A percentile compares a stretch with the other conserved stretches of the same genome.
phyloP scores from a whole-genome alignment of 352 stramenopile genomes.

The Lagenidium sp. region DNA sequence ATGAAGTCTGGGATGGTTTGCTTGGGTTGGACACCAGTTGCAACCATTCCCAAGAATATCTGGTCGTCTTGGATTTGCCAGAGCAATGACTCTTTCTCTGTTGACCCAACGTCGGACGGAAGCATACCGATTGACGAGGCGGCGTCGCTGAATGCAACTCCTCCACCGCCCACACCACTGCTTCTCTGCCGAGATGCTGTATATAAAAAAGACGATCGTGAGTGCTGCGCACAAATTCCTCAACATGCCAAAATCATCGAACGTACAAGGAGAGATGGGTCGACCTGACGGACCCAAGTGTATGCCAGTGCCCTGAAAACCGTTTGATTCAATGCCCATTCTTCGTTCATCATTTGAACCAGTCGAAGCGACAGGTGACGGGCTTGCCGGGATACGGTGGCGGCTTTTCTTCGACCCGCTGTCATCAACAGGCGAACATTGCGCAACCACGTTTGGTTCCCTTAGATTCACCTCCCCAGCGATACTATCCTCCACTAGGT shows the following conservation, averaged over 20 bases:
- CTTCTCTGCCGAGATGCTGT: too few relatives aligned
- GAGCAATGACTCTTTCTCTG: constrained; percentile 48
- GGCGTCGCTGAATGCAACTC: constrained; percentile 22
- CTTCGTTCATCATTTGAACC: too few relatives aligned
- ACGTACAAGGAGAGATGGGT: not conserved
- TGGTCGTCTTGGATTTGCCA: constrained; percentile 92
- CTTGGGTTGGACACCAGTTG: constrained; percentile 91
- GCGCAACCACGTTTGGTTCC: too few relatives aligned
- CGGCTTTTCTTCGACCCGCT: too few relatives aligned
- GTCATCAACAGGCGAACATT: constrained; percentile 4
- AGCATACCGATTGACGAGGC: constrained; percentile 40
- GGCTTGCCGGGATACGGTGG: too few relatives aligned
- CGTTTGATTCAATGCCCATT: too few relatives aligned
- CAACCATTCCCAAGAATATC: constrained; percentile 97
- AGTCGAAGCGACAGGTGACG: too few relatives aligned
- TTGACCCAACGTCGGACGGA: constrained; percentile 37
- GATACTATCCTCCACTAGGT: constrained; percentile 71
- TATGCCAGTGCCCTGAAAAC: not conserved
- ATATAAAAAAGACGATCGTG: too few relatives aligned
- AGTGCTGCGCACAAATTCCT: too few relatives aligned
- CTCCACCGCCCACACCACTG: too few relatives aligned
- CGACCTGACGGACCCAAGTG: not conserved
- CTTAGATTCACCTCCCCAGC: constrained; percentile 32
- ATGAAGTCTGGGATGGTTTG: constrained; percentile 94
- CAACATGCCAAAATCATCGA: too few relatives aligned